A percentile compares a stretch with the other conserved stretches of the same genome.
These are phyloP conservation scores for Lodderomyces oxycetoniae DNA, from an alignment of 1,139 yeast genomes.

Conservation along the genomic window DNA sequence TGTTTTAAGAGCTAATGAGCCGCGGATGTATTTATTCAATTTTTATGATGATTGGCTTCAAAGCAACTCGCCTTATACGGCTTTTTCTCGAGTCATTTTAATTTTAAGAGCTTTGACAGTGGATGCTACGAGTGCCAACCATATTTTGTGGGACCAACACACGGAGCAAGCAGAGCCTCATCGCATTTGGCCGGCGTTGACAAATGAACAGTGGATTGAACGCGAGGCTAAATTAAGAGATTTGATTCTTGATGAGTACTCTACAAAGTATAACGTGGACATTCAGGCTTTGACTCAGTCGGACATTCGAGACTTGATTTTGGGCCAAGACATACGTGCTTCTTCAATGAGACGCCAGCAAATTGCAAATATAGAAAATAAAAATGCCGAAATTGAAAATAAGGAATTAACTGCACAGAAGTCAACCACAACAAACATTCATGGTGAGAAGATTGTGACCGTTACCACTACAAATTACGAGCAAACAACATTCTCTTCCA, in stretches of 20 bases:
- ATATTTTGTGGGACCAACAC: constrained; percentile 62
- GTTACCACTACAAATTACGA: constrained; percentile 91
- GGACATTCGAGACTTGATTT: constrained; percentile 87
- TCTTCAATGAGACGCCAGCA: constrained; percentile 80
- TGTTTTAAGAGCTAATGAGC: constrained; percentile 83
- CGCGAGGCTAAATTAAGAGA: constrained; percentile 87
- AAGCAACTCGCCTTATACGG: constrained; percentile 81
- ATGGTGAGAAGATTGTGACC: constrained; percentile 93
- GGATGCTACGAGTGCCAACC: constrained; percentile 70
- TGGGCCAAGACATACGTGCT: constrained; percentile 91
- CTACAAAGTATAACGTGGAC: constrained; percentile 79
- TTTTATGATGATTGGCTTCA: constrained; percentile 93
- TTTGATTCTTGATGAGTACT: constrained; percentile 78
- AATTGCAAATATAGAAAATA: constrained; percentile 68
- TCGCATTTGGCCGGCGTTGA: constrained; percentile 90
- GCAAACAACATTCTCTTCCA: constrained; percentile 76
- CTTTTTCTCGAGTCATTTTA: constrained; percentile 82
- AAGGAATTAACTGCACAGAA: constrained; percentile 70
- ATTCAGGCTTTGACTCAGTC: constrained; percentile 86
- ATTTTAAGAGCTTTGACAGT: constrained; percentile 76
- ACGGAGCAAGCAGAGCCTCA: constrained; percentile 62
- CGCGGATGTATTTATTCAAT: constrained; percentile 87
- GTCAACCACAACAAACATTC: constrained; percentile 82
- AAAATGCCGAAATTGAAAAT: constrained; percentile 21
- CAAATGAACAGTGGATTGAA: constrained; percentile 86